A percentile compares a stretch with the other conserved stretches of the same genome.
Conservation (phyloP, 768 basidiomycete genomes). For the Podaxis pistillaris region DNA sequence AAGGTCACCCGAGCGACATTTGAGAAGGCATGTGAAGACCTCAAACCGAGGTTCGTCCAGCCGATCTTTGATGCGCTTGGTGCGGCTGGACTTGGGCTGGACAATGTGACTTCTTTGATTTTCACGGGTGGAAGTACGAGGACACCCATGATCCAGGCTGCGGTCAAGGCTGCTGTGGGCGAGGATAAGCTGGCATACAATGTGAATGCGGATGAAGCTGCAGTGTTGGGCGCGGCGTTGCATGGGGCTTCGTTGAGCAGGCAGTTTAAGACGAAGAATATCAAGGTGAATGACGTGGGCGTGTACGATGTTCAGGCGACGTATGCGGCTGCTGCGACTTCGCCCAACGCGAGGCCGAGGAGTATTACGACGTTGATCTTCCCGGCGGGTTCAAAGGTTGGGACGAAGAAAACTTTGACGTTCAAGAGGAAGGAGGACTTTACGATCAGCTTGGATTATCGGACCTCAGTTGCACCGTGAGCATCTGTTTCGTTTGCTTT, state of each 20-base stretch:
- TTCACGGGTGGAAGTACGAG: conserved; percentile 90
- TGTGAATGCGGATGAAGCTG: conserved; percentile 96
- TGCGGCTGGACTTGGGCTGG: conserved; percentile 62
- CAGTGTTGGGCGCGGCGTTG: conserved; percentile 89
- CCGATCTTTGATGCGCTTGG: conserved; percentile 76
- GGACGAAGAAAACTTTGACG: conserved; percentile 82
- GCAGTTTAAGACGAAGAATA: conserved; percentile 94
- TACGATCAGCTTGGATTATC: conserved; percentile 74
- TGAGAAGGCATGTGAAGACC: conserved; percentile 68
- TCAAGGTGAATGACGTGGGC: conserved; percentile 76
- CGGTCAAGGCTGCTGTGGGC: conserved; percentile 75
- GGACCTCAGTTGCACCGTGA: conserved; percentile 58
- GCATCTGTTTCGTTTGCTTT: conserved; percentile 23
- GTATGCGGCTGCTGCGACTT: conserved; percentile 63
- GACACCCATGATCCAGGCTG: conserved; percentile 88
- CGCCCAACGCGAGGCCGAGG: conserved; percentile 49
- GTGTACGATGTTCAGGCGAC: conserved; percentile 77
- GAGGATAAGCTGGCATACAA: conserved; percentile 90
- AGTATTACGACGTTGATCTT: conserved; percentile 79
- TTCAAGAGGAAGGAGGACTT: conserved; percentile 88
- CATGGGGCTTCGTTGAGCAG: conserved; percentile 86
- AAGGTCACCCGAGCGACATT: conserved; percentile 78
- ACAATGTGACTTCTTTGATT: conserved; percentile 83
- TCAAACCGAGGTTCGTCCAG: conserved; percentile 58
- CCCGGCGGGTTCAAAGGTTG: conserved; percentile 71